Evolutionary conservation across 148 eudicot species (phyloP), one percentile per base, ranked within the genome.

Genomic region (Spergularia bocconei): DNA sequence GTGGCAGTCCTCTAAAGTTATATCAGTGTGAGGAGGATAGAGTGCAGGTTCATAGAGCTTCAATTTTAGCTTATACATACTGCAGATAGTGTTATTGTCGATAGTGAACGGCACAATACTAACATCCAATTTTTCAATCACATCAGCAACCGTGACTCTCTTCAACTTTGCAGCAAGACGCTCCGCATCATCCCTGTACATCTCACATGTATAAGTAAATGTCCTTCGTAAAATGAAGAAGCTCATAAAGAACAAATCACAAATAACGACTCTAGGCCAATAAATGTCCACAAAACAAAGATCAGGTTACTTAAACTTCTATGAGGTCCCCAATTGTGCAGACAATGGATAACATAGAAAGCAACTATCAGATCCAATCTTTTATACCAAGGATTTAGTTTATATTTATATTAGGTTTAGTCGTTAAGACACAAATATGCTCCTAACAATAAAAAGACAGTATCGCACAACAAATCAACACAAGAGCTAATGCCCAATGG

Each of bases 101-200:
- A 84, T 62, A 13, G 82, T 74, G 66, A 83, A 82, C 10, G 93
- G 95, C 75, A 84, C 75, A 50, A 87, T 77, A 55, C 80, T 63
- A 33, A 92, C 94, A 80, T 91, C 97, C 77, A 96, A 85, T 55
- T 85, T 83, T 84, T 92, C 93, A 60, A 88, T 83, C 71, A 92
- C 61, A 74, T 92, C 95, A 29, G 99, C 97, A 67, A 92, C 85
- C 7, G 87, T 83, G 59, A 92, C 79, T 85, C 84, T 91, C 84
- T 84, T 92, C 80, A 89, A 67, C 56, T 78, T 88, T 41, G 85
- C 86, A 71, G 91, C 90, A 82, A 81, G 83, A 47, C 79, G 73
- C 66, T 84, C 87, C 0, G 96, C 98, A 80, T 95, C 97, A 69
- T 85, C 82, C 89, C 99, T 95, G 84, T 71, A 81, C 73, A 65